Percentiles rank a stretch among this genome's conserved stretches.
phyloP scores from a whole-genome alignment of 768 basidiomycete species.

The Rhodotorula graminis region DNA sequence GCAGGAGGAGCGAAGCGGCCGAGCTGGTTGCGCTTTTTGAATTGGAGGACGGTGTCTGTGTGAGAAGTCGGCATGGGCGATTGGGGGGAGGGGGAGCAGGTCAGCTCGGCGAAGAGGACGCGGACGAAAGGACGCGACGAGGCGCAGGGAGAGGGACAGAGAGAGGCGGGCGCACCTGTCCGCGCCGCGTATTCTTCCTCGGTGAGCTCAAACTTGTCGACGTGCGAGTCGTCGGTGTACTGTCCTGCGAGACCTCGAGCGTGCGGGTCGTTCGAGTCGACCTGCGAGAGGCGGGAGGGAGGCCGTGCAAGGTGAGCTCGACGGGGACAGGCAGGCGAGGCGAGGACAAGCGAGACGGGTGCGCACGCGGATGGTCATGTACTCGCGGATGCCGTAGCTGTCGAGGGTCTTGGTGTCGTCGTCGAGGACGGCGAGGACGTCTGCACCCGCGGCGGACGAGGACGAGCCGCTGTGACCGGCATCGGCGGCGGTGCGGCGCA shows the following conservation, averaged over 20 bases:
- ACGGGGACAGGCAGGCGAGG: too few relatives aligned
- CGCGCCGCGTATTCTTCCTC: conserved; percentile 74
- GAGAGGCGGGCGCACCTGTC: conserved; percentile 55
- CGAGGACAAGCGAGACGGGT: not conserved
- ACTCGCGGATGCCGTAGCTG: conserved; percentile 68
- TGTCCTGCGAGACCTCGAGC: conserved; percentile 65
- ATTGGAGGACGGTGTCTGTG: conserved; percentile 82
- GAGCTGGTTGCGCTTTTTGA: conserved; percentile 78
- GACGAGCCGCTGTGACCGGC: conserved; percentile 45
- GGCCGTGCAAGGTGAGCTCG: not conserved
- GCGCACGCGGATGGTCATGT: conserved; percentile 74
- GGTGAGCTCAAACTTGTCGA: conserved; percentile 87
- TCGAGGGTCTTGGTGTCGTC: conserved; percentile 67
- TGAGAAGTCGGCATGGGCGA: not conserved
- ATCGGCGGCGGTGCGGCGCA: conserved; percentile 57
- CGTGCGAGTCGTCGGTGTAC: conserved; percentile 73
- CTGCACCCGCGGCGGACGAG: conserved; percentile 48
- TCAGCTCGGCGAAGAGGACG: not conserved
- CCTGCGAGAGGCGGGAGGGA: conserved; percentile 51
- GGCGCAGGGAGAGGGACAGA: too few relatives aligned
- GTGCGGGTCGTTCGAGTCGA: conserved; percentile 70
- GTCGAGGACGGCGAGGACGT: conserved; percentile 55
- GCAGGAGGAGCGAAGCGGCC: conserved; percentile 66
- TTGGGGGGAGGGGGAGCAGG: not conserved
- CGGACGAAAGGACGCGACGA: not conserved